Conservation (phyloP, 2,329 filamentous ascomycete species). For the Bipolaris cookei region DNA sequence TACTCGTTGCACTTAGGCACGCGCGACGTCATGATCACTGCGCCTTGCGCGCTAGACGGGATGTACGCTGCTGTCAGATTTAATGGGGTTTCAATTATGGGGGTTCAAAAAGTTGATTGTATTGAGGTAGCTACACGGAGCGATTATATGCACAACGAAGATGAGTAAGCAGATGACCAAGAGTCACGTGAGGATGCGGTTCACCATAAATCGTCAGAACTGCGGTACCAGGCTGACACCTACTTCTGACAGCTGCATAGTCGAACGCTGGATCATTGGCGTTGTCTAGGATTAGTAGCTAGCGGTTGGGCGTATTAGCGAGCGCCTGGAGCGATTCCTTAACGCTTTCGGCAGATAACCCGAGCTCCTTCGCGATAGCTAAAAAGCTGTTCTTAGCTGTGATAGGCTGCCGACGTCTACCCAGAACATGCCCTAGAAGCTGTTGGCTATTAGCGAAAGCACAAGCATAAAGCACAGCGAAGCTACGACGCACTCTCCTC, state of each 20-base stretch:
- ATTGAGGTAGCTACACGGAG: too few species aligned
- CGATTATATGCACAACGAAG: too few species aligned
- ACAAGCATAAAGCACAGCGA: background rate
- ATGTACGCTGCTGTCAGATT: too few species aligned
- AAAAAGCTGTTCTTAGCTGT: constrained; percentile 32
- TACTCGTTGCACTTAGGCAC: constrained; percentile 19
- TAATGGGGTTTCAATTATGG: too few species aligned
- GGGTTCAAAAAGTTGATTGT: too few species aligned
- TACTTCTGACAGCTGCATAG: too few species aligned
- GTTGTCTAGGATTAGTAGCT: background rate
- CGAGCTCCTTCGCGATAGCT: constrained; percentile 22
- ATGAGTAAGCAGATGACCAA: too few species aligned
- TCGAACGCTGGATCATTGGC: background rate
- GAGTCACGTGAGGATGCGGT: too few species aligned
- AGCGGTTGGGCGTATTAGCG: background rate
- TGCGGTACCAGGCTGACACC: too few species aligned
- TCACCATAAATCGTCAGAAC: too few species aligned
- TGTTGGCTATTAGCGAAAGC: constrained; percentile 18
- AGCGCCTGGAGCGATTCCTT: background rate
- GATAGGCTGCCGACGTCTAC: constrained; percentile 33
- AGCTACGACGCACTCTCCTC: constrained; percentile 24
- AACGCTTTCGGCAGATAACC: background rate
- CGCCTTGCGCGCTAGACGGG: constrained; percentile 20
- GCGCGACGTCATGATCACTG: constrained; percentile 30
- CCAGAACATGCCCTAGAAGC: constrained; percentile 45